These are phyloP conservation scores for Magnaporthiopsis rhizophila DNA, from an alignment of 2,329 filamentous ascomycete species.

Conservation along the genomic window DNA sequence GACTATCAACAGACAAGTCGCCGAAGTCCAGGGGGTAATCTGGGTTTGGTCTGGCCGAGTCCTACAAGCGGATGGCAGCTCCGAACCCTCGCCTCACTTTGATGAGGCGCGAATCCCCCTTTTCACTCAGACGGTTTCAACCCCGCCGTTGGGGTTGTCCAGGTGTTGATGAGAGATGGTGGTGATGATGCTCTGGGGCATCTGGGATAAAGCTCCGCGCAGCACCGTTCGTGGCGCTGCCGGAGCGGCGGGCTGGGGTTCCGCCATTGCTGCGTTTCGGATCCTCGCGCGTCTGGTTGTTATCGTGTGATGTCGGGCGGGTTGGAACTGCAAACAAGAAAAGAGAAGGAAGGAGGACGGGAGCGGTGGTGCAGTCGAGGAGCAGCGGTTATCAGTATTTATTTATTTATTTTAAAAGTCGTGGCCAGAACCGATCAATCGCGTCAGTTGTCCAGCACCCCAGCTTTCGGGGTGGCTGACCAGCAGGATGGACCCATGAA, in stretches of 20 bases:
- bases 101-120: slow-evolving; percentile 17
- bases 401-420: not conserved
- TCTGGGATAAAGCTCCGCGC: not conserved
- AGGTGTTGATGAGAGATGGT: slow-evolving; percentile 6
- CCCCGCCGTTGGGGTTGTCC: slow-evolving; percentile 47
- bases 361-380: not conserved
- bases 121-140: slow-evolving; percentile 30
- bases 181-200: not conserved
- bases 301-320: not conserved
- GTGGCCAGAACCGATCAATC: not conserved
- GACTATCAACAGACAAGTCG: not conserved
- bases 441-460: not conserved
- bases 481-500: not conserved
- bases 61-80: not conserved
- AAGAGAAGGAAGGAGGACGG: not conserved
- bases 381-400: not conserved
- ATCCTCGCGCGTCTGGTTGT: not conserved
- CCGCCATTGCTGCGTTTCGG: not conserved
- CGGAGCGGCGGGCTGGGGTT: not conserved
- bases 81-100: slow-evolving; percentile 4
- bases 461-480: not conserved
- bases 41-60: not conserved
- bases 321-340: not conserved
- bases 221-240: not conserved
- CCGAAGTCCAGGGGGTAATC: not conserved